Evolutionary conservation across 176 grass and related monocot genomes (phyloP).

Genomic region (Oryza brachyantha): DNA sequence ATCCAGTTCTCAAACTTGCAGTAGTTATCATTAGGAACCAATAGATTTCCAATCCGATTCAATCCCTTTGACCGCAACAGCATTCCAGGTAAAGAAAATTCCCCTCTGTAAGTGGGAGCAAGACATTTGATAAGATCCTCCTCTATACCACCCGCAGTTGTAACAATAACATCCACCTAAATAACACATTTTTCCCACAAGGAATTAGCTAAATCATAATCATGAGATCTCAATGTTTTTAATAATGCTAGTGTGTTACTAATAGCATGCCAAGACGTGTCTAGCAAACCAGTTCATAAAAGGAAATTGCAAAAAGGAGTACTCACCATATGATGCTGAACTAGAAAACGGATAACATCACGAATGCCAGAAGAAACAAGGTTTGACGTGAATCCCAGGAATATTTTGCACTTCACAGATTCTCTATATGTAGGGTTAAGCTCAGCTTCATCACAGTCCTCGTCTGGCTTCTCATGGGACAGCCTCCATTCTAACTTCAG

Average conservation of each 20-base stretch:
- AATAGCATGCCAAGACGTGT: background rate
- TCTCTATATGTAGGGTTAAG: slow-evolving; percentile 68
- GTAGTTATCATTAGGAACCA: slow-evolving; percentile 98
- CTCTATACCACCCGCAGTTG: slow-evolving; percentile 92
- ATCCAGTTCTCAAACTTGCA: slow-evolving; percentile 99
- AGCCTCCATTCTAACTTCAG: slow-evolving; percentile 91
- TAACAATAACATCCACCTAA: slow-evolving; percentile 95
- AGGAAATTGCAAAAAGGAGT: slow-evolving; percentile 5
- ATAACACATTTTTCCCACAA: slow-evolving; percentile 6
- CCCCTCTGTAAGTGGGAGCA: slow-evolving; percentile 78
- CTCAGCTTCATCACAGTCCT: slow-evolving; percentile 56
- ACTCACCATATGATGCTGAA: slow-evolving; percentile 86
- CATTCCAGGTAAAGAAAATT: slow-evolving; percentile 79
- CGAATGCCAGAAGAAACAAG: slow-evolving; percentile 88
- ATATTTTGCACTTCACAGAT: slow-evolving; percentile 92
- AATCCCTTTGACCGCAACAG: slow-evolving; percentile 86
- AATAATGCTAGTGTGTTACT: background rate
- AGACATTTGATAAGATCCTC: slow-evolving; percentile 97
- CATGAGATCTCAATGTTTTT: background rate
- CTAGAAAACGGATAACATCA: slow-evolving; percentile 78
- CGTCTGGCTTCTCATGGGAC: slow-evolving; percentile 54
- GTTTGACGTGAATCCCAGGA: slow-evolving; percentile 97
- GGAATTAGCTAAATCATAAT: background rate
- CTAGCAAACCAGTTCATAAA: background rate
- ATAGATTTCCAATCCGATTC: slow-evolving; percentile 90